These are phyloP conservation scores for Venturia nashicola DNA, from an alignment of 2,329 filamentous ascomycete genomes.

Conservation along the genomic window DNA sequence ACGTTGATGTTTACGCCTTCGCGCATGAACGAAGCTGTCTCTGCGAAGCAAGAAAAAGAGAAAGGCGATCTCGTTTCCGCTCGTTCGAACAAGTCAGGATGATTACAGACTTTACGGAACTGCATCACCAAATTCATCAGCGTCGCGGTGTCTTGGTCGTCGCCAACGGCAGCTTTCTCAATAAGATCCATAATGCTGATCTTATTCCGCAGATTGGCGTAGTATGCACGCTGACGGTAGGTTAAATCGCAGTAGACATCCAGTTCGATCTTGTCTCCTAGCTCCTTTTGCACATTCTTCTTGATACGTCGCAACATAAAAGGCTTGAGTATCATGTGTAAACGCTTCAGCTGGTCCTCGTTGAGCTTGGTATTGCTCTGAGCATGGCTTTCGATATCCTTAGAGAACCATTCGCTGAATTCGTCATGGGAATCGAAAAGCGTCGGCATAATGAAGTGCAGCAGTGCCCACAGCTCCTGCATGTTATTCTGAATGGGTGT, in stretches of 20 bases:
- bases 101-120: constrained; percentile 98
- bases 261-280: constrained; percentile 95
- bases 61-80: constrained; percentile 84
- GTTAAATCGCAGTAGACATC: constrained; percentile 96
- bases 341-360: constrained; percentile 87
- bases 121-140: constrained; percentile 99
- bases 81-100: constrained; percentile 91
- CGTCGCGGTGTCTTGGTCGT: constrained; percentile 88
- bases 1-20: constrained; percentile 72
- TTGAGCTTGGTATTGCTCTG: constrained; percentile 99
- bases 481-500: constrained; percentile 96
- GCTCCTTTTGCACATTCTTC: constrained; percentile 98
- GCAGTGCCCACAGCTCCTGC: constrained; percentile 89
- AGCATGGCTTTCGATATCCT: constrained; percentile 94
- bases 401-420: constrained; percentile 89
- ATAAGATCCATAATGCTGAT: constrained; percentile 98
- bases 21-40: constrained; percentile 88
- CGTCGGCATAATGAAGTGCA: constrained; percentile 99
- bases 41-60: constrained; percentile 75
- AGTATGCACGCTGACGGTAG: constrained; percentile 89
- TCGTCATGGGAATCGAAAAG: constrained; percentile 91
- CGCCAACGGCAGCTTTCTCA: constrained; percentile 87
- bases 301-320: constrained; percentile 99
- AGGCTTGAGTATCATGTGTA: constrained; percentile 98
- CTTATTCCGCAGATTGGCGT: constrained; percentile 84